These are phyloP conservation scores for Aspergillus ostianus DNA, from an alignment of 495 filamentous ascomycete genomes.

Conservation along the genomic window DNA sequence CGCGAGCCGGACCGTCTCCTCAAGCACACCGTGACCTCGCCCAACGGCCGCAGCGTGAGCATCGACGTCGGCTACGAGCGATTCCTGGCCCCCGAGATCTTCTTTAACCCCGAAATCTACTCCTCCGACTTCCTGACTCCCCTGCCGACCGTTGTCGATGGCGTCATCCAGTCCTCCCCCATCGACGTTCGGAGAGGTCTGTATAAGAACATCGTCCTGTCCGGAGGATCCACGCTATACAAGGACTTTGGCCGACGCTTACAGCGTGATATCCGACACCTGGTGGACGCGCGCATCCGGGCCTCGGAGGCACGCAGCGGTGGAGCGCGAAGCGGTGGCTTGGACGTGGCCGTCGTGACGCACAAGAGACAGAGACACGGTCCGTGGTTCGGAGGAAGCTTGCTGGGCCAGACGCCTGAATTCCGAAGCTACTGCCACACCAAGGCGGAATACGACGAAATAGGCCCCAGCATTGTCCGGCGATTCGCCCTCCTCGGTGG, in stretches of 20 bases:
- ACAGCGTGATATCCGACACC: slow-evolving; percentile 92
- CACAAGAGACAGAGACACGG: slow-evolving; percentile 96
- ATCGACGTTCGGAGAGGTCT: slow-evolving; percentile 96
- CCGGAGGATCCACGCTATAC: slow-evolving; percentile 93
- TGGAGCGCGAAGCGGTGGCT: slow-evolving; percentile 71
- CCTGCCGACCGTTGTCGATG: slow-evolving; percentile 88
- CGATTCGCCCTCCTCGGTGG: slow-evolving; percentile 93
- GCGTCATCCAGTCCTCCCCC: slow-evolving; percentile 93
- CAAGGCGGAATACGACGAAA: slow-evolving; percentile 93
- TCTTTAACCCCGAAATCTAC: slow-evolving; percentile 99
- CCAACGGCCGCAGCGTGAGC: slow-evolving; percentile 77
- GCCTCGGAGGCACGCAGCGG: slow-evolving; percentile 91
- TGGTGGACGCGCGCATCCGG: slow-evolving; percentile 87
- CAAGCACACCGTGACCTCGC: slow-evolving; percentile 81
- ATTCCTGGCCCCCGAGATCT: slow-evolving; percentile 97
- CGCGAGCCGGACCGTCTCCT: slow-evolving; percentile 84
- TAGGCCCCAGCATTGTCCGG: slow-evolving; percentile 91
- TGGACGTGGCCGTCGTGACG: slow-evolving; percentile 94
- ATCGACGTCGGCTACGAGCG: slow-evolving; percentile 98
- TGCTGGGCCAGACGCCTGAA: slow-evolving; percentile 97
- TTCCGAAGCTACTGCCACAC: slow-evolving; percentile 99
- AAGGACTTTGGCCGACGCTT: slow-evolving; percentile 94
- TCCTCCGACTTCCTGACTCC: slow-evolving; percentile 97
- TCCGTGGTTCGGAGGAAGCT: slow-evolving; percentile 95
- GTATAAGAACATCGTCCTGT: slow-evolving; percentile 99